Evolutionary conservation across 1,284 basidiomycete genomes (phyloP).

Genomic region (Trichosporon faecale): DNA sequence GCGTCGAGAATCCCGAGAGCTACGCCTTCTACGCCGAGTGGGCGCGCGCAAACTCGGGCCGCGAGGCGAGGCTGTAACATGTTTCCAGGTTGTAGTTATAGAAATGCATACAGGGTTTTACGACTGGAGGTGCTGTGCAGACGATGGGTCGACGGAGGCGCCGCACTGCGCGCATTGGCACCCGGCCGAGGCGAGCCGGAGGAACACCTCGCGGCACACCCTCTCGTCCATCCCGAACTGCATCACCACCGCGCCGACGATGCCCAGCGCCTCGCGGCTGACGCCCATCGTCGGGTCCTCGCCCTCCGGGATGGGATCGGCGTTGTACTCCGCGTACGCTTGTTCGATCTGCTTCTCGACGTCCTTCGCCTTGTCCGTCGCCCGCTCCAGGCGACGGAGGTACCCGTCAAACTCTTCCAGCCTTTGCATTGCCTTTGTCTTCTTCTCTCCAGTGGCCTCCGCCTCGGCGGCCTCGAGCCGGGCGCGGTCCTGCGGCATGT

Average conservation of each 20-base stretch:
- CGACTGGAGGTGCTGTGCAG: background rate
- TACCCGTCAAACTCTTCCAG: background rate
- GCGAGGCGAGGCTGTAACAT: slow-evolving; percentile 8
- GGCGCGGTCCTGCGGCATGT: background rate
- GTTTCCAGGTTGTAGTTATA: background rate
- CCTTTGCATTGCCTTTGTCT: background rate
- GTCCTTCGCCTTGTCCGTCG: background rate
- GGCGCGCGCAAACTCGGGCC: slow-evolving; percentile 15
- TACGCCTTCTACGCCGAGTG: slow-evolving; percentile 23
- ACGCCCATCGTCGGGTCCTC: background rate
- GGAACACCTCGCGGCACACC: background rate
- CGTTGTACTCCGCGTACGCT: background rate
- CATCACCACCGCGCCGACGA: background rate
- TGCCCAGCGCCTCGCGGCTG: background rate
- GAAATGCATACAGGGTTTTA: background rate
- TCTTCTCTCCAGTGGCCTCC: background rate
- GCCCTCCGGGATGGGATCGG: background rate
- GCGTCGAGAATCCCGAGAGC: slow-evolving; percentile 22
- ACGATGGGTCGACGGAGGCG: background rate
- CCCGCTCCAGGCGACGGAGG: background rate
- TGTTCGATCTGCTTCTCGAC: background rate
- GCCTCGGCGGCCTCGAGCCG: background rate
- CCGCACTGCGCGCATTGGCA: background rate
- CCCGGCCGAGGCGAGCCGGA: background rate
- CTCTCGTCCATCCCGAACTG: background rate